phyloP scores from a whole-genome alignment of 345 rosid genomes.

The Moringa oleifera region DNA sequence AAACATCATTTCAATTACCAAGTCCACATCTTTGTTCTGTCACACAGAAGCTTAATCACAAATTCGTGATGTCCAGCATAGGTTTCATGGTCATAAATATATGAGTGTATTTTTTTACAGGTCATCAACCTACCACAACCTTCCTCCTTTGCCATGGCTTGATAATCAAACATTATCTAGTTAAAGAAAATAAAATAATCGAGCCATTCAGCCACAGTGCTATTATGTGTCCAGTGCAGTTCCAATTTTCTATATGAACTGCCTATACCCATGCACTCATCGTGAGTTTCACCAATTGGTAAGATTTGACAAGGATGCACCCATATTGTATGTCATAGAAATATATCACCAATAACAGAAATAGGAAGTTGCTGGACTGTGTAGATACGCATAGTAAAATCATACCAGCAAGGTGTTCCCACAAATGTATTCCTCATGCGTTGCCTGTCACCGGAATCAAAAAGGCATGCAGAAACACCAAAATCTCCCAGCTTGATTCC shows the following conservation, averaged over 20 bases:
- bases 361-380: background rate
- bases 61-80: background rate
- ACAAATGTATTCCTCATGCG: constrained; percentile 97
- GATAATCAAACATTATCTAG: background rate
- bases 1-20: background rate
- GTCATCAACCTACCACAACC: background rate
- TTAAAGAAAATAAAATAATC: constrained; percentile 3
- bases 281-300: too few species aligned
- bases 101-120: background rate
- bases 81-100: background rate
- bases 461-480: constrained; percentile 97
- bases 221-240: background rate
- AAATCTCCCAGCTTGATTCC: constrained; percentile 89
- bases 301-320: background rate
- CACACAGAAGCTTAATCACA: too few species aligned
- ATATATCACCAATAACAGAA: background rate
- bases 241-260: background rate
- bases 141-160: background rate
- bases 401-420: constrained; percentile 98
- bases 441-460: constrained; percentile 98
- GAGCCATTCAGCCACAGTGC: too few species aligned
- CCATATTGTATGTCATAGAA: background rate
- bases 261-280: too few species aligned
- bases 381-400: constrained; percentile 5
- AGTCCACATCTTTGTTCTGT: too few species aligned